Conservation (phyloP, 2,329 filamentous ascomycete species). For the Arthrocladium fulminans region DNA sequence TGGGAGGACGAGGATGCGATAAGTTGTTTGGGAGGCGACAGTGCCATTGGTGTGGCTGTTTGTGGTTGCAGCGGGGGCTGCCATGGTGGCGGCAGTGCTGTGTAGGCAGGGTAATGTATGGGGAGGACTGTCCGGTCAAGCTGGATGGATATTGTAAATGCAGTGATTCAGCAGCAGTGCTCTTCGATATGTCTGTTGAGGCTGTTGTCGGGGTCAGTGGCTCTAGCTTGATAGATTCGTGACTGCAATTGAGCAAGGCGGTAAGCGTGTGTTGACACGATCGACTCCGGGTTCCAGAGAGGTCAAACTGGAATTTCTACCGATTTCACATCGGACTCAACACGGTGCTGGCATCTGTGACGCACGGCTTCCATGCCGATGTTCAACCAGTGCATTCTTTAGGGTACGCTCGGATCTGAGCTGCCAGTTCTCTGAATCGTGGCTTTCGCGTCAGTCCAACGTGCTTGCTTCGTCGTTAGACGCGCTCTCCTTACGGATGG, state of each 20-base stretch:
- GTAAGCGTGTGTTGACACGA: too few relatives aligned
- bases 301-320: neutral
- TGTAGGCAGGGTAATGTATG: neutral
- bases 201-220: too few relatives aligned
- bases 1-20: constrained; percentile 52
- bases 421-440: neutral
- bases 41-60: neutral
- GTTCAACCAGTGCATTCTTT: neutral
- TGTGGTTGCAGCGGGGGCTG: neutral
- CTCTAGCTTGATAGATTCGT: too few relatives aligned
- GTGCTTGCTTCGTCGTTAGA: neutral
- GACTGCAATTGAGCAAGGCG: too few relatives aligned
- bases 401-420: neutral
- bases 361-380: neutral
- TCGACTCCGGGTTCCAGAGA: too few relatives aligned
- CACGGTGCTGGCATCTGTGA: neutral
- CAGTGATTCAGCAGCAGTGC: too few relatives aligned
- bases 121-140: neutral
- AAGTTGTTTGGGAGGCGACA: constrained; percentile 2
- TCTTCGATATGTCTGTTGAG: too few relatives aligned
- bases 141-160: neutral
- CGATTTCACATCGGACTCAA: neutral
- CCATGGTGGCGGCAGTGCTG: neutral
- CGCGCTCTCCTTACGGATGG: neutral
- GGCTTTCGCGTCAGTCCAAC: neutral